Evolutionary conservation across 495 filamentous ascomycete genomes (phyloP).

Genomic region (Lasiosphaeriaceae sp.): DNA sequence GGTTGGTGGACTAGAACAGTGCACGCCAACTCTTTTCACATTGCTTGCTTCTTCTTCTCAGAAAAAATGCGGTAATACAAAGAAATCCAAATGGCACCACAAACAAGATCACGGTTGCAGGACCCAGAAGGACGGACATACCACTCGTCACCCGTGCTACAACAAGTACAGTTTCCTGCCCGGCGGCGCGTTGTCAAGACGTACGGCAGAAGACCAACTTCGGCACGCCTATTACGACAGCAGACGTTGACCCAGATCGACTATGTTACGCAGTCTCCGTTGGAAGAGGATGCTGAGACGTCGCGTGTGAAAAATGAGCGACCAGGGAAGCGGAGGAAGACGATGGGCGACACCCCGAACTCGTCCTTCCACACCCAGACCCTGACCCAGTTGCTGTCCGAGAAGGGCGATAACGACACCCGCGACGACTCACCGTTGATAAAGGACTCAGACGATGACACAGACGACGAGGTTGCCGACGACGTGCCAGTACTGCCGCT

Average conservation of each 20-base stretch:
- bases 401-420: conserved; percentile 10
- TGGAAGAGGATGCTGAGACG: conserved; percentile 2
- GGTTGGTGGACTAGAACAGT: no score
- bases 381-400: conserved; percentile 39
- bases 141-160: conserved; percentile 33
- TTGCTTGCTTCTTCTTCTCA: background rate
- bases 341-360: conserved; percentile 34
- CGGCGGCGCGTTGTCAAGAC: conserved; percentile 32
- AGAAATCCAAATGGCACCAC: conserved; percentile 27
- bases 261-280: conserved; percentile 26
- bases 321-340: conserved; percentile 34
- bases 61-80: background rate
- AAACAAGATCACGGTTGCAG: conserved; percentile 15
- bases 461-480: conserved; percentile 19
- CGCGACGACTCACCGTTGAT: conserved; percentile 25
- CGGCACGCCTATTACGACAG: conserved; percentile 32
- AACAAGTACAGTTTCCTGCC: conserved; percentile 38
- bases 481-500: background rate
- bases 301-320: conserved; percentile 11
- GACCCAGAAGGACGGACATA: conserved; percentile 23
- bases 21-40: no score
- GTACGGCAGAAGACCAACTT: conserved; percentile 30
- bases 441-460: conserved; percentile 33
- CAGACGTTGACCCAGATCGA: conserved; percentile 50
- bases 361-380: conserved; percentile 43